These are phyloP conservation scores for Blastobotrys indianensis DNA, from an alignment of 1,139 yeast species.

Conservation along the genomic window DNA sequence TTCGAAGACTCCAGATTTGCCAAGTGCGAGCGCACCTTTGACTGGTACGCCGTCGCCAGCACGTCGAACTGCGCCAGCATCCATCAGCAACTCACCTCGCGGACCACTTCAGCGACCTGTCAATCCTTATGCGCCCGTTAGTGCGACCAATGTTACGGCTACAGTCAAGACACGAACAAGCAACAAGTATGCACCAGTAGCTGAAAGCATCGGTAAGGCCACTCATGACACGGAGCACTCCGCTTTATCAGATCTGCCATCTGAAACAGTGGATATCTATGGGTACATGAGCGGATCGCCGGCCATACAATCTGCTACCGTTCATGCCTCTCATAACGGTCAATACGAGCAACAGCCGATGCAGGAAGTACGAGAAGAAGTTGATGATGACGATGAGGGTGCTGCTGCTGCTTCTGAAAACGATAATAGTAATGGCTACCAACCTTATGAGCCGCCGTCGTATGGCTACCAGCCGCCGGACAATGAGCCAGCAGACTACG, in stretches of 20 bases:
- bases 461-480: constrained; percentile 20
- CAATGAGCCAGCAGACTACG: constrained; percentile 10
- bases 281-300: constrained; percentile 7
- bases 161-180: background rate
- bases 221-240: constrained; percentile 9
- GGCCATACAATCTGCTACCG: too few species aligned
- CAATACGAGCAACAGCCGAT: background rate
- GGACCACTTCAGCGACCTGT: background rate
- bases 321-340: too few species aligned
- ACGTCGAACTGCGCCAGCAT: background rate
- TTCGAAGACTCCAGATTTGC: constrained; percentile 6
- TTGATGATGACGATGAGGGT: constrained; percentile 7
- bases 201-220: background rate
- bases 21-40: background rate
- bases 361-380: background rate
- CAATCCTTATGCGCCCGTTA: constrained; percentile 10
- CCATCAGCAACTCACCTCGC: background rate
- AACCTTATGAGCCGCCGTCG: constrained; percentile 21
- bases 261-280: constrained; percentile 12
- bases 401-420: constrained; percentile 10
- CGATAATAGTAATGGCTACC: constrained; percentile 19
- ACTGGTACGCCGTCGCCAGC: background rate
- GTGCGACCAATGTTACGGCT: background rate
- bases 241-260: constrained; percentile 6
- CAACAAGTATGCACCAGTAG: constrained; percentile 11